Percentiles rank a stretch among this genome's conserved stretches.
These are phyloP conservation scores for Hypoxylon subgilvum DNA, from an alignment of 495 filamentous ascomycete genomes.

Conservation along the genomic window DNA sequence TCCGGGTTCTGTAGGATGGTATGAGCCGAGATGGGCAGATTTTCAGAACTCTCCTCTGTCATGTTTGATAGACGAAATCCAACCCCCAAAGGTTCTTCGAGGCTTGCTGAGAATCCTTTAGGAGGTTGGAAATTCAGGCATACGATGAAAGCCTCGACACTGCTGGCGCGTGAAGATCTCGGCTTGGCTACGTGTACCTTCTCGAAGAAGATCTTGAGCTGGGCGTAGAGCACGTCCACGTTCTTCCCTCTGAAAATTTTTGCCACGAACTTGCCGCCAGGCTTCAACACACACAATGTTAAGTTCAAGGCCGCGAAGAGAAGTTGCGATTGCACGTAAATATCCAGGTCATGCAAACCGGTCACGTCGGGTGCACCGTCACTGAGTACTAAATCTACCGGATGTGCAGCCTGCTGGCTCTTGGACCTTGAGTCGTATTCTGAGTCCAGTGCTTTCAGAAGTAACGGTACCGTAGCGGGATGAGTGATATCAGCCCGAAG, in stretches of 20 bases:
- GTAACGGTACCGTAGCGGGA: conserved; percentile 87
- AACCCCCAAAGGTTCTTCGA: conserved; percentile 69
- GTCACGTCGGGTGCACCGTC: conserved; percentile 98
- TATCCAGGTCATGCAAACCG: conserved; percentile 94
- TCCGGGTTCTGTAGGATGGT: conserved; percentile 47
- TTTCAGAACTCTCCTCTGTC: conserved; percentile 45
- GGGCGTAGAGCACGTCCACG: conserved; percentile 89
- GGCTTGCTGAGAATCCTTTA: conserved; percentile 65
- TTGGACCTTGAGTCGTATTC: conserved; percentile 64
- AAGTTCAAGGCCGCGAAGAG: conserved; percentile 93
- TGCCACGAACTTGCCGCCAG: conserved; percentile 93
- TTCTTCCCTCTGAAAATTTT: conserved; percentile 97
- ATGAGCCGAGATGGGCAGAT: conserved; percentile 45
- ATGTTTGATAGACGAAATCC: conserved; percentile 58
- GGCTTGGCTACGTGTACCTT: conserved; percentile 91
- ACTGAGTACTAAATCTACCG: conserved; percentile 88
- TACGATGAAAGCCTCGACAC: conserved; percentile 94
- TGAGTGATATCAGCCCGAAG: conserved; percentile 96
- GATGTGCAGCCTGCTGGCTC: conserved; percentile 62
- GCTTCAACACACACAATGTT: conserved; percentile 85
- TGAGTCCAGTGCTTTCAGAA: conserved; percentile 82
- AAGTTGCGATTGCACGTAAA: conserved; percentile 95
- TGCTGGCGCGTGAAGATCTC: conserved; percentile 88
- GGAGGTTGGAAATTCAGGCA: conserved; percentile 82
- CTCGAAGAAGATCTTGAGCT: conserved; percentile 88